Percentiles rank a stretch among this genome's conserved stretches.
Evolutionary conservation across 2,329 filamentous ascomycete genomes (phyloP).

Genomic region (Cyanodermella asteris): DNA sequence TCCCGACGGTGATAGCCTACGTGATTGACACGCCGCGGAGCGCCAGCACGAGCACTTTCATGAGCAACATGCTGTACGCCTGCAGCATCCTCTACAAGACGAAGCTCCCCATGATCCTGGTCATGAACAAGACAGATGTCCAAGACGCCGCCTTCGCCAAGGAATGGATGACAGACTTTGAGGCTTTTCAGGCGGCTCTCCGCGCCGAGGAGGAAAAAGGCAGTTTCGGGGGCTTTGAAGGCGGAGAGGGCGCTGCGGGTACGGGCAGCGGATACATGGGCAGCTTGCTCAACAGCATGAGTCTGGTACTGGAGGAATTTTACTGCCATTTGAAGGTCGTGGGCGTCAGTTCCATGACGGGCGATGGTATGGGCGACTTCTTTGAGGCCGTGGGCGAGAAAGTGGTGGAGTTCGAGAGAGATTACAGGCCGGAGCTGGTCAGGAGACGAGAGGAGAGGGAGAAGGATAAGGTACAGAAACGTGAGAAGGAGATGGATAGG

Average conservation of each 20-base stretch:
- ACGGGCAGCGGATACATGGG: constrained; percentile 90
- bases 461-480: constrained; percentile 44
- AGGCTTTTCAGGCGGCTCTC: constrained; percentile 76
- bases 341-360: constrained; percentile 80
- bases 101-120: constrained; percentile 91
- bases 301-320: constrained; percentile 88
- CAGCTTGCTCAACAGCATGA: constrained; percentile 91
- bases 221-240: constrained; percentile 51
- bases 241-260: constrained; percentile 31
- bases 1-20: constrained; percentile 93
- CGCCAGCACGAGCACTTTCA: constrained; percentile 84
- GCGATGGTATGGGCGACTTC: constrained; percentile 79
- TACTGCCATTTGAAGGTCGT: constrained; percentile 88
- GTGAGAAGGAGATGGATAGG: constrained; percentile 68
- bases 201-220: constrained; percentile 58
- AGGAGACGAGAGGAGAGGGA: constrained; percentile 54
- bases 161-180: constrained; percentile 99
- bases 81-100: constrained; percentile 98
- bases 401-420: constrained; percentile 63
- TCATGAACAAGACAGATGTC: constrained; percentile 98
- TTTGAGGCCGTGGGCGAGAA: constrained; percentile 78
- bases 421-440: constrained; percentile 86
- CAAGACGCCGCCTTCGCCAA: constrained; percentile 79
- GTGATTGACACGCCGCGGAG: constrained; percentile 92
- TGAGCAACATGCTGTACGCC: constrained; percentile 99